Evolutionary conservation across 2,329 filamentous ascomycete genomes (phyloP), one percentile per base, ranked within the genome.

Genomic region (Passalora sequoiae): DNA sequence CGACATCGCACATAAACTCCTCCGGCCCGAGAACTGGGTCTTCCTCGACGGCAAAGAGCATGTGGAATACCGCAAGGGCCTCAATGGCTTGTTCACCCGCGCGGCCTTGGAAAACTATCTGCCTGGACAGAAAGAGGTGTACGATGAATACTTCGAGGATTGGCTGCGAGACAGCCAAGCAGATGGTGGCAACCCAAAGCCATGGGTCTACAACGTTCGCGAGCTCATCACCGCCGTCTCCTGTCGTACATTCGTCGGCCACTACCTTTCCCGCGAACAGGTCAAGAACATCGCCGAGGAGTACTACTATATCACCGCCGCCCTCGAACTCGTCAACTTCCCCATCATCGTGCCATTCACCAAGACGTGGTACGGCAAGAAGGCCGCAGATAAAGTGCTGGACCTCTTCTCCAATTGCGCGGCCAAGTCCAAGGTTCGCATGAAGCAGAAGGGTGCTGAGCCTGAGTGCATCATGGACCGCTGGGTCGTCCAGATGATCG

Each of bases 311-410:
- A 94, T 97, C 64, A 97, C 92, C 10, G 91, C 86, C 45, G 92
- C 92, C 16, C 79, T 97, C 56, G 92, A 98, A 69, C 78, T 97
- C 35, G 92, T 98, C 74, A 97, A 97, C 74, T 95, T 97, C 74
- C 91, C 92, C 47, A 85, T 97, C 69, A 96, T 97, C 64, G 69
- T 97, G 29, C 91, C 91, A 28, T 97, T 80, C 74, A 96, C 89
- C 64, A 91, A 89, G 74, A 89, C 89, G 4, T 97, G 89, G 89
- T 94, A 94, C 62, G 92, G 91, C 59, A 95, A 96, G 77, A 94
- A 89, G 72, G 88, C 89, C 21, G 83, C 91, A 46, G 87, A 95
- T 61, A 88, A 94, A 82, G 88, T 95, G 24, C 74, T 97, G 54
- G 77, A 76, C 37, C 89, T 95, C 65, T 97, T 97, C 62, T 72